Percentiles rank a stretch among this genome's conserved stretches.
phyloP scores from a whole-genome alignment of 805 yeast genomes.

The Metschnikowia similis region DNA sequence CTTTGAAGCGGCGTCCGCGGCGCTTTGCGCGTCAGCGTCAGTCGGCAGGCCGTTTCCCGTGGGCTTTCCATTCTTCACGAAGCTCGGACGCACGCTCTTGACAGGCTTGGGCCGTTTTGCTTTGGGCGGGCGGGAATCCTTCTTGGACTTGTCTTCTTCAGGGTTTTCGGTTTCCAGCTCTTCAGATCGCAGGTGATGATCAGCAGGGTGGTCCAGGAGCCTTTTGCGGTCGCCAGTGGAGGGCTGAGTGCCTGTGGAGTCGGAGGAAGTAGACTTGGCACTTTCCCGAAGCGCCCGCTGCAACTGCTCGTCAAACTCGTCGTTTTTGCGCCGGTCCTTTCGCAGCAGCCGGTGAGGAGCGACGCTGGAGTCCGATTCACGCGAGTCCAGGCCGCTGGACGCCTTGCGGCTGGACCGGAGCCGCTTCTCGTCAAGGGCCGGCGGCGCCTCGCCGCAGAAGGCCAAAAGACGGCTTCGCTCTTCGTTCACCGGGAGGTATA shows the following conservation, averaged over 20 bases:
- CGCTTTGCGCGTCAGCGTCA: conserved; percentile 1
- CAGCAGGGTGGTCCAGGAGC: conserved; percentile 2
- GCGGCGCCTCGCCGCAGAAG: not conserved
- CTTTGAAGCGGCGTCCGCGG: conserved; percentile 18
- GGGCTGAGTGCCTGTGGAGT: conserved; percentile 6
- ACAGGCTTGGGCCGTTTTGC: conserved; percentile 4
- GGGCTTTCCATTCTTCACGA: not conserved
- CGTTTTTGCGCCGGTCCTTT: conserved; percentile 32
- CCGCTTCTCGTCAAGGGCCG: conserved; percentile 1
- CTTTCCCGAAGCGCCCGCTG: conserved; percentile 54
- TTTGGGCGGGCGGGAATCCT: conserved; percentile 7
- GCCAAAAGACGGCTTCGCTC: conserved; percentile 29
- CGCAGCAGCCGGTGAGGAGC: conserved; percentile 19
- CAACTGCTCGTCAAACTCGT: conserved; percentile 39
- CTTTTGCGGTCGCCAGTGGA: conserved; percentile 18
- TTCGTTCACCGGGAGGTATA: conserved; percentile 41
- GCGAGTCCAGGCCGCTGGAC: conserved; percentile 6
- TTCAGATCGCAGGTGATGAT: conserved; percentile 3
- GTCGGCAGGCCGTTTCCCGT: not conserved
- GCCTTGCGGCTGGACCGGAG: conserved; percentile 1
- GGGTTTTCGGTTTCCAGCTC: conserved; percentile 1
- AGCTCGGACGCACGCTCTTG: conserved; percentile 6
- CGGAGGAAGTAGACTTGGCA: conserved; percentile 43
- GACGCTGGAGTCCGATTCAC: conserved; percentile 14
- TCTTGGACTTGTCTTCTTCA: conserved; percentile 9